These are phyloP conservation scores for Phytophthora litchii DNA, from an alignment of 352 stramenopile genomes.

Conservation along the genomic window DNA sequence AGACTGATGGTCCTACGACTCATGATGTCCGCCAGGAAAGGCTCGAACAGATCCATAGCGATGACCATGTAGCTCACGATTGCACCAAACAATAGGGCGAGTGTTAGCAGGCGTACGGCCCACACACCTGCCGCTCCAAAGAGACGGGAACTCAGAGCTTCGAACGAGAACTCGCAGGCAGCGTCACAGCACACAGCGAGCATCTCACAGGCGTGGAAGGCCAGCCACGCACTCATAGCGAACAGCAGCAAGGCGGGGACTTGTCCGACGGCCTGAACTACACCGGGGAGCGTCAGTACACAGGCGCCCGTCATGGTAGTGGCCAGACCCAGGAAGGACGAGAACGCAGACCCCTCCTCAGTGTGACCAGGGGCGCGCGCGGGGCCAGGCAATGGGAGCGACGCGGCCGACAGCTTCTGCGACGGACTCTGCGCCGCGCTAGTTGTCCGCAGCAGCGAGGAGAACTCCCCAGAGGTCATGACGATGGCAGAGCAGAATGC, in stretches of 20 bases:
- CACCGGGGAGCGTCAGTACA: slow-evolving; percentile 75
- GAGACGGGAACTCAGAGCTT: slow-evolving; percentile 78
- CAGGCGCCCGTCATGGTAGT: slow-evolving; percentile 87
- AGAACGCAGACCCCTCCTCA: slow-evolving; percentile 66
- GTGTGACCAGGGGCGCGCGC: slow-evolving; percentile 33
- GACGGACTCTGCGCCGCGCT: slow-evolving; percentile 30
- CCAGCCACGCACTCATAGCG: slow-evolving; percentile 55
- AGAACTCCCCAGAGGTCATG: slow-evolving; percentile 38
- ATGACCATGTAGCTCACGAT: slow-evolving; percentile 88
- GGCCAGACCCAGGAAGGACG: slow-evolving; percentile 77
- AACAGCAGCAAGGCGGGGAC: slow-evolving; percentile 61
- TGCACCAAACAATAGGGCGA: slow-evolving; percentile 79
- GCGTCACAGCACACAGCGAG: slow-evolving; percentile 69
- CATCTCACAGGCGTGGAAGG: slow-evolving; percentile 78
- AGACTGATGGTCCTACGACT: slow-evolving; percentile 66
- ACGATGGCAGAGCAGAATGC: background rate
- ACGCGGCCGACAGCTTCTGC: slow-evolving; percentile 18
- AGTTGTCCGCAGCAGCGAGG: slow-evolving; percentile 42
- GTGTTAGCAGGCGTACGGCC: slow-evolving; percentile 72
- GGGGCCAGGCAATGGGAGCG: background rate
- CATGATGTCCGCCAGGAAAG: slow-evolving; percentile 63
- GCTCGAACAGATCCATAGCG: slow-evolving; percentile 84
- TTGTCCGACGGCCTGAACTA: slow-evolving; percentile 66
- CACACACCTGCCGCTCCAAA: slow-evolving; percentile 73
- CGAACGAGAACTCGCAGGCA: slow-evolving; percentile 75